Base-by-base conservation (phyloP, 2,329 filamentous ascomycete species). In the Fusarium stilboides region DNA sequence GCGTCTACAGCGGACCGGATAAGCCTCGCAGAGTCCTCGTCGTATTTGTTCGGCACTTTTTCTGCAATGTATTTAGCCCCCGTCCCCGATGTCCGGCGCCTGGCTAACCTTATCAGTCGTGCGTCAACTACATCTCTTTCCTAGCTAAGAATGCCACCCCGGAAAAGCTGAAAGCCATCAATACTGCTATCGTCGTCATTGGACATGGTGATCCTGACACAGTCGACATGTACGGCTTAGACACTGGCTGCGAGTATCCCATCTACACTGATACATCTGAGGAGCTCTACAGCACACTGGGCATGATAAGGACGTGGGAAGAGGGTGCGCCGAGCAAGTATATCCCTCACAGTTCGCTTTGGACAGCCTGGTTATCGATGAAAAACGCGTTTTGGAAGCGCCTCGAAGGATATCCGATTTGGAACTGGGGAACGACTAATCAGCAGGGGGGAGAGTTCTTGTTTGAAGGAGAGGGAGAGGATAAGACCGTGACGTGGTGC, bases 1-100 rank as follows among this genome's bases (percentile, higher is more conserved):
- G 62, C 36, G 40, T 64, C 19, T 70, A 68, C 17, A 60, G 36
- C 4, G 34, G 67, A 13, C 31, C 54, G 6, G 46, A 39, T 3
- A 1, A 13, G 2, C 39, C 62, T 6, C 19, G 42, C 1, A 39
- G 57, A 8, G 51, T 70, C 9, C 54, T 70, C 12, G 53, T 70
- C 5, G 50, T 70, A 2, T 70, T 70, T 15, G 26, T 70, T 8
- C 67, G 67, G 1, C 67, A 70, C 20, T 70, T 70, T 12, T 70
- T 54, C 13, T 70, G 67, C 10, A 36, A 54, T 8, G 67, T 60
- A 70, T 3, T 20, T 10, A 1, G 1, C 6, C 20, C 26, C 7
- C 2, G 2, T 0, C 7, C 4, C 6, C 13, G 4, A 7, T 1
- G 8, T 7, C 6, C 3, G 9, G 1, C 4, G 7, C 6, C 2